Evolutionary conservation across 768 basidiomycete species (phyloP), one percentile per base, ranked within the genome.

Genomic region (Kwoniella botswanensis): DNA sequence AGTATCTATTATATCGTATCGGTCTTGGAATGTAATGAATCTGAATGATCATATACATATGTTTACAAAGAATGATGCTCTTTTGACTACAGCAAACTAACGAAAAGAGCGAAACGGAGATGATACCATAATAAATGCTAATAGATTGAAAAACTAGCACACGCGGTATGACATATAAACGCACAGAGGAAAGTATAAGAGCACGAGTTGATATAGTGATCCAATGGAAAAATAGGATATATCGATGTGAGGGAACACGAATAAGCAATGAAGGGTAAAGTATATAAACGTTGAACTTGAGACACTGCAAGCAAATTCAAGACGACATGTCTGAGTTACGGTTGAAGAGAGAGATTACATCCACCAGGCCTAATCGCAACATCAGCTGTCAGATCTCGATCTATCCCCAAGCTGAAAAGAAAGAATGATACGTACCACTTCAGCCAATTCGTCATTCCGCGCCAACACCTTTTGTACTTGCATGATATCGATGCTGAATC

Each of bases 401-500:
- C n/a, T 53, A 53, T 41, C 22, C n/a, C n/a, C 21, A 42, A n/a
- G 35, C 67, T 24, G 22, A 26, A 11, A 24, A 26, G 17, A 57
- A 21, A 42, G 54, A 24, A 29, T 15, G 57, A 12, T 5, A 71
- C 79, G 71, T 64, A 78, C 79, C 22, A 77, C 74, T 65, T 78
- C 76, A 2, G 62, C 72, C 67, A 80, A 54, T 22, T 76, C 79
- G 2, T 71, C 74, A 65, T 80, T 80, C 73, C 72, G 78, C 59
- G 66, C 68, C 22, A 83, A 66, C 2, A 80, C 26, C 54, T 75
- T 79, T 55, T 75, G 74, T 11, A 83, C 72, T 67, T 79, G 73
- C 76, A 83, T 75, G 35, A 79, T 67, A 59, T 83, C 82, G 50
- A 79, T 63, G 24, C 61, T 67, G n/a, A 61, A 67, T 29, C 62